Conservation (phyloP, 75 land plant genomes). For the Cunninghamia lanceolata region DNA sequence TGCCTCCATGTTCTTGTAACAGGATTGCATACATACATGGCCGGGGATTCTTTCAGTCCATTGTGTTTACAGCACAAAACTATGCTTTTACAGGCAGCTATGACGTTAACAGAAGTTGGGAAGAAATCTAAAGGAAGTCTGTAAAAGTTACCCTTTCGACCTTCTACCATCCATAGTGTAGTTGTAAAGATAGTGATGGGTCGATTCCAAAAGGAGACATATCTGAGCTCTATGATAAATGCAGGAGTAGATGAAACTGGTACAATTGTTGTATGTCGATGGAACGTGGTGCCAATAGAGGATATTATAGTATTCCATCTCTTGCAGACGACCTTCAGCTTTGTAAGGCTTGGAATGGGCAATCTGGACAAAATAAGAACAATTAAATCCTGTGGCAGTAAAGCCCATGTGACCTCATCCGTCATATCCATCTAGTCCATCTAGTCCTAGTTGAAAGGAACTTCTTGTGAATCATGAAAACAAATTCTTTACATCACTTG, state of each 20-base stretch:
- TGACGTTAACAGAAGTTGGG: neutral
- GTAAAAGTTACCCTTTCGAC: neutral
- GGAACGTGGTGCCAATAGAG: neutral
- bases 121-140: neutral
- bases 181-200: neutral
- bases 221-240: neutral
- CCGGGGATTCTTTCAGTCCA: neutral
- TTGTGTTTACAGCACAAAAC: slow-evolving; percentile 1
- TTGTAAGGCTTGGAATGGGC: neutral
- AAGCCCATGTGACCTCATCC: neutral
- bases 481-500: too few species aligned
- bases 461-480: too few species aligned
- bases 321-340: neutral
- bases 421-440: neutral
- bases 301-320: neutral
- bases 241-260: neutral
- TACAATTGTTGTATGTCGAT: neutral
- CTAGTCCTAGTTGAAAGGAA: too few species aligned
- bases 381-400: neutral
- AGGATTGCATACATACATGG: neutral
- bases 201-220: neutral
- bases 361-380: neutral
- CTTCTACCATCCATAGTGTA: neutral
- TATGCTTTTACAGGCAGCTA: neutral
- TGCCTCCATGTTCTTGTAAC: slow-evolving; percentile 14